A percentile compares a stretch with the other conserved stretches of the same genome.
phyloP scores from a whole-genome alignment of 192 early-diverging fungal genomes.

The Paraglomus brasilianum region DNA sequence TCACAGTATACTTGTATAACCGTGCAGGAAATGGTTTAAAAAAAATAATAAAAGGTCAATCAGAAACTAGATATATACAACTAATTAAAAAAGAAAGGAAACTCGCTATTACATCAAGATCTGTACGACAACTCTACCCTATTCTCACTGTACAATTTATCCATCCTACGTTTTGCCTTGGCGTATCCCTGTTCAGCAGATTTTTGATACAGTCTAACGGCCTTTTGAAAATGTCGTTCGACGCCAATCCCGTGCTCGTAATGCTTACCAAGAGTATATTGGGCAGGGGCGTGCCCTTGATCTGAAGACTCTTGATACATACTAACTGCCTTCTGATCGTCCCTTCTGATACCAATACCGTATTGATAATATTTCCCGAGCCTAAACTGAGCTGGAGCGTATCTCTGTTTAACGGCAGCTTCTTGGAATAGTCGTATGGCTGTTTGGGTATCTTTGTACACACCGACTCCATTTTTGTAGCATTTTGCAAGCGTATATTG shows the following conservation, averaged over 20 bases:
- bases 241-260: conserved; percentile 80
- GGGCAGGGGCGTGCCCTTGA: conserved; percentile 74
- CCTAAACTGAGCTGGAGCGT: conserved; percentile 59
- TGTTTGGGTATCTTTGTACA: conserved; percentile 30
- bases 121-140: no score
- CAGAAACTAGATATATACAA: no score
- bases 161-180: conserved; percentile 77
- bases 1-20: no score
- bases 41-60: no score
- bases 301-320: conserved; percentile 66
- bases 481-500: conserved; percentile 60
- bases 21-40: no score
- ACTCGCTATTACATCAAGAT: no score
- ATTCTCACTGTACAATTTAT: conserved; percentile 59
- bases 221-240: conserved; percentile 50
- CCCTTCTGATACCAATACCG: conserved; percentile 53
- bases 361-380: conserved; percentile 62
- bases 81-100: no score
- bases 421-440: conserved; percentile 51
- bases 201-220: conserved; percentile 62
- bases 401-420: conserved; percentile 52
- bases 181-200: conserved; percentile 61
- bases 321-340: conserved; percentile 51
- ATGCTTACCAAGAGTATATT: conserved; percentile 78
- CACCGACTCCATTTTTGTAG: conserved; percentile 58